A percentile compares a stretch with the other conserved stretches of the same genome.
These are phyloP conservation scores for Cryptococcus maquisensis DNA, from an alignment of 1,284 basidiomycete species.

Conservation along the genomic window DNA sequence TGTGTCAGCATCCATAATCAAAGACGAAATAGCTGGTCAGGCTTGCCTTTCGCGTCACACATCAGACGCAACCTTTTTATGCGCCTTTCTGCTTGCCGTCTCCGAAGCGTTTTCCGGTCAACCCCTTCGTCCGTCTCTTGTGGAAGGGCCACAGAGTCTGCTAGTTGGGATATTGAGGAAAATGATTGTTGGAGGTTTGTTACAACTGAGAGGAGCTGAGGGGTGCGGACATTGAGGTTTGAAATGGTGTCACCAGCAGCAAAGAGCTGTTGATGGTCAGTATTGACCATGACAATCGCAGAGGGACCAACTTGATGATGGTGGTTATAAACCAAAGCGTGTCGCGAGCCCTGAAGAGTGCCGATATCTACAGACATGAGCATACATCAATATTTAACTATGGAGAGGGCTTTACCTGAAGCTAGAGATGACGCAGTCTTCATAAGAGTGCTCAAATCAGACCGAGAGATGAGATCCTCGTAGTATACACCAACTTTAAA, in stretches of 20 bases:
- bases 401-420: slow-evolving; percentile 24
- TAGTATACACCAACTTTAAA: slow-evolving; percentile 43
- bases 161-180: slow-evolving; percentile 43
- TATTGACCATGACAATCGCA: background rate
- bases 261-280: slow-evolving; percentile 33
- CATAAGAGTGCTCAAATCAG: slow-evolving; percentile 36
- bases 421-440: slow-evolving; percentile 29
- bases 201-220: slow-evolving; percentile 46
- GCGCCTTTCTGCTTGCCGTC: background rate
- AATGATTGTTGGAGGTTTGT: slow-evolving; percentile 45
- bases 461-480: slow-evolving; percentile 36
- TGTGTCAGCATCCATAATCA: background rate
- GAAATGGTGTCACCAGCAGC: slow-evolving; percentile 46
- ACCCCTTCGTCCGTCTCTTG: background rate
- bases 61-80: slow-evolving; percentile 31
- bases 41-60: slow-evolving; percentile 30
- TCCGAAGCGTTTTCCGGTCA: background rate
- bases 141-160: slow-evolving; percentile 35
- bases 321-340: slow-evolving; percentile 48
- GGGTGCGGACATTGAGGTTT: slow-evolving; percentile 44
- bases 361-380: slow-evolving; percentile 32
- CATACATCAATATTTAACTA: background rate
- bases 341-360: slow-evolving; percentile 40
- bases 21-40: background rate
- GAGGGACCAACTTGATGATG: slow-evolving; percentile 41